Conservation (phyloP, 139 green algal genomes). For the Ettlia oleoabundans region DNA sequence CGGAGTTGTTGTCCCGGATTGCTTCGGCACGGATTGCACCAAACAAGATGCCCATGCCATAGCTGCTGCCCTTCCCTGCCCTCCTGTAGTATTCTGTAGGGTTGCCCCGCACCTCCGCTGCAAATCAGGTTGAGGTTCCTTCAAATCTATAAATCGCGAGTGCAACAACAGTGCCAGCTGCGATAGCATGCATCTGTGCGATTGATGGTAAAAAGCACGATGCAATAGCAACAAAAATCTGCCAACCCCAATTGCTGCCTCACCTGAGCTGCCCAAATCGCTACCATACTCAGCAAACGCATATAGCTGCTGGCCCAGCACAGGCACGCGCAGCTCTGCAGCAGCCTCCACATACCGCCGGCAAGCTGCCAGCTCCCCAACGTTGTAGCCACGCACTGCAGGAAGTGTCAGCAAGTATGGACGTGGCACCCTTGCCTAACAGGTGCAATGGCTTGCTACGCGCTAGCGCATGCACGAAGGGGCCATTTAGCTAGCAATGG, state of each 20-base stretch:
- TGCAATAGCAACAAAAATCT: no score
- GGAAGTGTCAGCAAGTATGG: background rate
- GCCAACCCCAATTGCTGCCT: background rate
- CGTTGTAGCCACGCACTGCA: conserved; percentile 85
- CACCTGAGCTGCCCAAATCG: conserved; percentile 81
- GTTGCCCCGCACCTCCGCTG: conserved; percentile 75
- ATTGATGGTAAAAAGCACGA: no score
- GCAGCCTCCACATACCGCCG: conserved; percentile 84
- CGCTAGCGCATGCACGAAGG: background rate
- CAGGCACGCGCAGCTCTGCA: conserved; percentile 78
- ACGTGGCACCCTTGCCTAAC: no score
- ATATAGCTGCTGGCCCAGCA: conserved; percentile 82
- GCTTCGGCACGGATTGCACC: conserved; percentile 85
- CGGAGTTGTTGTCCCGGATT: conserved; percentile 83
- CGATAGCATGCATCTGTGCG: no score
- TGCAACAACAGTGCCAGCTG: no score
- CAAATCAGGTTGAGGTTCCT: no score
- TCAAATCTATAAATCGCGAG: no score
- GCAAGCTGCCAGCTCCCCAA: conserved; percentile 91
- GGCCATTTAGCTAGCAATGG: no score
- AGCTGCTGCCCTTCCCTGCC: conserved; percentile 75
- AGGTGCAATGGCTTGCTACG: no score
- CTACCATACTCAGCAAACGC: conserved; percentile 88
- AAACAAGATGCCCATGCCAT: conserved; percentile 88
- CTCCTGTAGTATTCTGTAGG: conserved; percentile 94